Conservation (phyloP, 2,329 filamentous ascomycete species). For the Verticillium zaregamsianum region DNA sequence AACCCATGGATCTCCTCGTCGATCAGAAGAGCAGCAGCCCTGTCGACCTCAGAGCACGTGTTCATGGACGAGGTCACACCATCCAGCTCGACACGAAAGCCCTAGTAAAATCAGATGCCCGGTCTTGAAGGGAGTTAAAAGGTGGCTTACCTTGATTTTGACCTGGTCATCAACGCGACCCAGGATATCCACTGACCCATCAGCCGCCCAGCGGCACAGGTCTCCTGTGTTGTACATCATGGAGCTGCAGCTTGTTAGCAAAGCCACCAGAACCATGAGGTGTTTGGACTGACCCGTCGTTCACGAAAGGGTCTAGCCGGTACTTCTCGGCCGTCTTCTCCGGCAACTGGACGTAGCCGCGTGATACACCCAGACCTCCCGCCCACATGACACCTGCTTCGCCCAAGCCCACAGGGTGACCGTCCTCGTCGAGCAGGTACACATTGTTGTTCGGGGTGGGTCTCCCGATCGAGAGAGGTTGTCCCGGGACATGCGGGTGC, state of each 20-base stretch:
- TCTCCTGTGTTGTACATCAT: constrained; percentile 59
- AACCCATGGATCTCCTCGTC: constrained; percentile 46
- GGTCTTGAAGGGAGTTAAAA: neutral
- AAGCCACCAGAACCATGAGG: too few species aligned
- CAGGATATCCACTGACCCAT: constrained; percentile 49
- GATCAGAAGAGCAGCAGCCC: constrained; percentile 41
- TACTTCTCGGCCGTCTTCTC: constrained; percentile 45
- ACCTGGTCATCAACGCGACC: constrained; percentile 56
- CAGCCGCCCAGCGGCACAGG: constrained; percentile 46
- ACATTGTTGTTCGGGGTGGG: constrained; percentile 53
- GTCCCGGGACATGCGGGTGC: constrained; percentile 41
- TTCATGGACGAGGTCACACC: constrained; percentile 48
- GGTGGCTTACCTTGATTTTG: constrained; percentile 35
- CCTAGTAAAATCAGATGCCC: constrained; percentile 16
- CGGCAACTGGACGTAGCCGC: constrained; percentile 49
- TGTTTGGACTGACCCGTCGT: constrained; percentile 38
- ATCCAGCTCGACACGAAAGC: constrained; percentile 57
- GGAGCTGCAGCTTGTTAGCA: constrained; percentile 20
- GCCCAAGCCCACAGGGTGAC: constrained; percentile 38
- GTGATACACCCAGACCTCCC: constrained; percentile 48
- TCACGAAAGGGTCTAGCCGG: constrained; percentile 42
- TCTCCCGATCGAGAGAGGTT: constrained; percentile 45
- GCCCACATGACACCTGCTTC: constrained; percentile 51
- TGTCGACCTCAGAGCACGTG: constrained; percentile 37
- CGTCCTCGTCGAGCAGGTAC: constrained; percentile 42